A percentile compares a stretch with the other conserved stretches of the same genome.
Evolutionary conservation across 805 yeast species (phyloP).

Genomic region (Zygotorulaspora chibaensis): DNA sequence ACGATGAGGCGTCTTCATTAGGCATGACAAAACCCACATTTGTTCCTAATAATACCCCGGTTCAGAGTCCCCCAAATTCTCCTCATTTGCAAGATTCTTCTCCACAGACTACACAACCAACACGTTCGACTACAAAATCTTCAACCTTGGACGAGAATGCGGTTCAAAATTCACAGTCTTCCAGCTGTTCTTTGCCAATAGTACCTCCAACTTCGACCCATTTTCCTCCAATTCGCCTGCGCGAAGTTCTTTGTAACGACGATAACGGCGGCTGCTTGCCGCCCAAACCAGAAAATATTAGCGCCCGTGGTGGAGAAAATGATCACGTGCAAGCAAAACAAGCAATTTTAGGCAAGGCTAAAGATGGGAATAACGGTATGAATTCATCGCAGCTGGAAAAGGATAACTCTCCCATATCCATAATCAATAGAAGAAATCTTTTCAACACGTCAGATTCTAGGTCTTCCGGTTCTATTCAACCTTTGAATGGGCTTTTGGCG

Average conservation of each 20-base stretch:
- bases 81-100: constrained; percentile 3
- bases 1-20: constrained; percentile 19
- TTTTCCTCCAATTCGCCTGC: constrained; percentile 2
- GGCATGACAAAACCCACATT: constrained; percentile 20
- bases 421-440: constrained; percentile 17
- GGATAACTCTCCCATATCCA: constrained; percentile 18
- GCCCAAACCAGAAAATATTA: constrained; percentile 8
- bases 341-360: background rate
- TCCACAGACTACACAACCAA: background rate
- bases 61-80: constrained; percentile 19
- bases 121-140: background rate
- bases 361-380: background rate
- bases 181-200: constrained; percentile 1
- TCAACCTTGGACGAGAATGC: background rate
- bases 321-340: constrained; percentile 5
- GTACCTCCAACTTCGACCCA: background rate
- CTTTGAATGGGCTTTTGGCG: constrained; percentile 12
- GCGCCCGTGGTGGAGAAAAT: constrained; percentile 1
- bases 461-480: constrained; percentile 11
- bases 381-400: constrained; percentile 3
- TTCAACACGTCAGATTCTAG: constrained; percentile 21
- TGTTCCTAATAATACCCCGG: constrained; percentile 32
- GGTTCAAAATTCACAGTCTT: background rate
- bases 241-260: constrained; percentile 11
- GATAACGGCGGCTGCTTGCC: constrained; percentile 17